Evolutionary conservation across 768 basidiomycete species (phyloP).

Genomic region (Mycena haematopus): DNA sequence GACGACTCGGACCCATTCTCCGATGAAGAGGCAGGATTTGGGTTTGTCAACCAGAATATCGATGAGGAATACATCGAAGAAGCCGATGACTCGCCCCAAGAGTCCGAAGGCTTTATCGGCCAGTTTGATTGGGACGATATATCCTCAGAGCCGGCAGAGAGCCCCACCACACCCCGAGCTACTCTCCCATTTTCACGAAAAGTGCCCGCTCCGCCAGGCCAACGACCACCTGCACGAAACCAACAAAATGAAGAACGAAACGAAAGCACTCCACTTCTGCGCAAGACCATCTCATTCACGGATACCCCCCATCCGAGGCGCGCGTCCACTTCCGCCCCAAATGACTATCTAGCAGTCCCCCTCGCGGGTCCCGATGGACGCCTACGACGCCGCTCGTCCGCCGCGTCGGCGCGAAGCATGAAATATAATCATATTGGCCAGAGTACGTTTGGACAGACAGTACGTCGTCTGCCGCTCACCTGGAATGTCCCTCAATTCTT

Average conservation of each 20-base stretch:
- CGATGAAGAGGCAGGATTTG: conserved; percentile 46
- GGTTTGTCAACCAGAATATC: conserved; percentile 34
- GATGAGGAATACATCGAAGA: conserved; percentile 22
- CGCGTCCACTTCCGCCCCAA: conserved; percentile 3
- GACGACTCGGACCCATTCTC: conserved; percentile 47
- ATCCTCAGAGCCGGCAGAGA: conserved; percentile 12
- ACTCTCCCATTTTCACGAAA: conserved; percentile 29
- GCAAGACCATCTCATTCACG: conserved; percentile 30
- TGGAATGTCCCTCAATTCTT: conserved; percentile 6
- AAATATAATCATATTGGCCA: conserved; percentile 50
- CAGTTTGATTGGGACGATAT: conserved; percentile 27
- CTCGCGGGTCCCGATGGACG: not conserved
- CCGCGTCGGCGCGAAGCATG: conserved; percentile 29
- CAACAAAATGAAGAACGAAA: conserved; percentile 13
- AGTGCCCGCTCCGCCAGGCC: not conserved
- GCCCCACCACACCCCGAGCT: conserved; percentile 10
- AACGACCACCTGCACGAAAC: conserved; percentile 7
- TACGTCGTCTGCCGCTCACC: conserved; percentile 38
- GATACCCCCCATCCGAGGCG: conserved; percentile 23
- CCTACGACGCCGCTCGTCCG: conserved; percentile 42
- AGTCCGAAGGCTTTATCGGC: conserved; percentile 24
- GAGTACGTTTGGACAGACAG: conserved; percentile 80
- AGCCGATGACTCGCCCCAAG: not conserved
- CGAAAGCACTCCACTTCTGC: conserved; percentile 16
- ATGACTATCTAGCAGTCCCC: conserved; percentile 22